Base-by-base conservation (phyloP, 805 yeast genomes). In the Hanseniaspora vineae region DNA sequence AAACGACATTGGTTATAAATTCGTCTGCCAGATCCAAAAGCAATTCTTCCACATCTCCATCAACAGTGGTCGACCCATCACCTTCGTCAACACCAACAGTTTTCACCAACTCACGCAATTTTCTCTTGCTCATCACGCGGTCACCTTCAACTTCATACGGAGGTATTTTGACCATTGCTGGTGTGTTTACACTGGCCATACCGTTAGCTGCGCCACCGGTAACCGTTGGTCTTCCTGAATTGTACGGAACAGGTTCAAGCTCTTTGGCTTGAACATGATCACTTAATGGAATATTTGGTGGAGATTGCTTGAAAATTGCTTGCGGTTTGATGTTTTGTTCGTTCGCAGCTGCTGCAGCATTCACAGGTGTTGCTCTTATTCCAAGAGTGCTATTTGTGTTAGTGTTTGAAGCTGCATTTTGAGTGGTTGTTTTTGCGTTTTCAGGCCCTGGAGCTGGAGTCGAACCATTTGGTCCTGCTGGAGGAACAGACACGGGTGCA, bases 41-140 rank as follows among this genome's bases (percentile, higher is more conserved):
- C 39, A 92, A 67, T 55, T 90, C 97, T 63, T 89, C 96, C 15
- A 87, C 95, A 64, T 92, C 97, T 29, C 97, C 97, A 63, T 90
- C 98, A 49, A 92, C 84, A 4, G 75, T 74, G 6, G 95, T 80
- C 57, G 88, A 95, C 15, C 90, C 84, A 59, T 90, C 97, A 40
- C 95, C 96, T 62, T 82, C 92, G 61, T 84, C 90, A 2, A 81
- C 77, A 6, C 89, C 92, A 14, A 81, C 84, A 2, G 85, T 78
- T 58, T 80, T 78, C 6, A 92, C 92, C 50, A 92, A 71, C 60
- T 92, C 98, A 52, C 84, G 76, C 54, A 92, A 71, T 62, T 92
- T 92, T 46, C 98, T 72, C 63, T 92, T 92, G 39, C 92, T 82
- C 59, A 92, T 69, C 1, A 89, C 94, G 29, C 96, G 67, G 44